Conservation (phyloP, 1,284 basidiomycete species). For the Sanghuangporus sanghuang region DNA sequence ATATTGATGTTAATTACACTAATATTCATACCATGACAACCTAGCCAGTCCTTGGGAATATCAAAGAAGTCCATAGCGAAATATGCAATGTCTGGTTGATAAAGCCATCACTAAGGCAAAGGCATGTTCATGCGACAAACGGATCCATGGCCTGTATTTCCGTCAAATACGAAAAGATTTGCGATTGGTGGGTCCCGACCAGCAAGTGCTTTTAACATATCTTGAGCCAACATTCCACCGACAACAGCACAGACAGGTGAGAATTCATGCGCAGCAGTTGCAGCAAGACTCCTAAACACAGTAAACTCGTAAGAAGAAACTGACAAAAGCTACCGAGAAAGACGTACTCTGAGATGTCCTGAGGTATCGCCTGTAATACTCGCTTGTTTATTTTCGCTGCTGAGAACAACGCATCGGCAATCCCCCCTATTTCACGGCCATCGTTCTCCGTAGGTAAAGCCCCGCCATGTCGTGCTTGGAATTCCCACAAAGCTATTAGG, state of each 20-base stretch:
- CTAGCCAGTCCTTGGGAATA: not conserved
- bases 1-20: not conserved
- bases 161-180: conserved; percentile 90
- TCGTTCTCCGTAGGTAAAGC: conserved; percentile 48
- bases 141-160: conserved; percentile 70
- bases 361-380: conserved; percentile 49
- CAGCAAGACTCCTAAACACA: conserved; percentile 48
- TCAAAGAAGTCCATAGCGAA: not conserved
- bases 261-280: conserved; percentile 80
- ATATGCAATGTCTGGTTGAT: not conserved
- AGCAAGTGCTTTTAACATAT: conserved; percentile 88
- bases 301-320: conserved; percentile 1
- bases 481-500: conserved; percentile 76
- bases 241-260: conserved; percentile 88
- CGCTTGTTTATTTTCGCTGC: conserved; percentile 68
- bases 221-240: conserved; percentile 92
- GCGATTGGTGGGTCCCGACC: conserved; percentile 88
- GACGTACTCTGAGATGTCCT: conserved; percentile 56
- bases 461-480: conserved; percentile 54
- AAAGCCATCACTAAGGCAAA: conserved; percentile 15
- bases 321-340: not conserved
- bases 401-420: conserved; percentile 56
- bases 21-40: not conserved
- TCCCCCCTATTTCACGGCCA: conserved; percentile 52
- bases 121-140: conserved; percentile 51